Base-by-base conservation (phyloP, 164 flowering plant species). In the Tetrastigma voinierianum region DNA sequence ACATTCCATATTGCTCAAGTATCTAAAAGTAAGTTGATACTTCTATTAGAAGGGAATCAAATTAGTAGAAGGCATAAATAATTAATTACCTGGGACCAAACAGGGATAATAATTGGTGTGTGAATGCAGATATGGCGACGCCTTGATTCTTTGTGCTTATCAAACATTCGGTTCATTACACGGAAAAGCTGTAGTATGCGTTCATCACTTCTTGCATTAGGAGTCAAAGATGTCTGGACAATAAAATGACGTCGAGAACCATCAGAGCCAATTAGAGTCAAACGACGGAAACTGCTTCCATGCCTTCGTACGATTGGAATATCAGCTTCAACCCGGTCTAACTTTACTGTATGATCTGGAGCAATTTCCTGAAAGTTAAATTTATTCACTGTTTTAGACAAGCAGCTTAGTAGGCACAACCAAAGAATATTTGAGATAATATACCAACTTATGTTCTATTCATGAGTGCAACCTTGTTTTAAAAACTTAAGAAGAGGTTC, bases 171-270 rank as follows among this genome's bases (percentile, higher is more conserved):
- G 79, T 96, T 96, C 96, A 96, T 81, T 21, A 93, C 89, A 57
- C 99, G 95, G 86, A 93, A 93, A 69, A 96, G 95, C 82, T 96
- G 99, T 68, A 96, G 74, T 61, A 96, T 90, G 19, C 99, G 88
- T 67, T 96, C 98, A 76, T 96, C 97, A 76, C 99, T 96, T 77
- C 98, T 85, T 44, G 97, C 99, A 85, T 91, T 96, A 14, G 97
- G 98, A 14, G 97, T 96, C 76, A 96, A 72, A 55, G 98, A 96
- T 70, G 97, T 96, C 71, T 96, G 99, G 57, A 96, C 96, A 78
- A 96, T 90, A 76, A 93, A 96, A 80, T 96, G 98, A 24, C 96
- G 95, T 51, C 87, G 96, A 61, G 97, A 93, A 46, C 99, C 99
- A 91, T 96, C 98, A 62, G 98, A 96, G 15, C 99, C 99, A 57